Base-by-base conservation (phyloP, 2,329 filamentous ascomycete genomes). In the Corinectria fuckeliana region DNA sequence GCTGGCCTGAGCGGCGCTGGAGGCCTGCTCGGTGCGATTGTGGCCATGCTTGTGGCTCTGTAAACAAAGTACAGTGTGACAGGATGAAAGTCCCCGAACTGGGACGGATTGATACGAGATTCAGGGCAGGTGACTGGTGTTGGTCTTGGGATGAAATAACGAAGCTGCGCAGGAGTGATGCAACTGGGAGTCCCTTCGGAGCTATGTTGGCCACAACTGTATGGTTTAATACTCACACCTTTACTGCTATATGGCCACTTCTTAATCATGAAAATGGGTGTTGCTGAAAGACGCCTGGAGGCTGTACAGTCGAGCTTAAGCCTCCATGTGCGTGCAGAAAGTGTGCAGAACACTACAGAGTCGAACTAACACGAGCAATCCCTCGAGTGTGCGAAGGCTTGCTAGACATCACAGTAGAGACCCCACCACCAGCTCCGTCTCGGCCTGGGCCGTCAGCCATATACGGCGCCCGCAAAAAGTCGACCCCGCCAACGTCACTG, bases 11-110 rank as follows among this genome's bases (percentile, higher is more conserved):
- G 56, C 51, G 57, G 47, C 25, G 59, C 66, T 11, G 60, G 59
- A 28, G 63, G 71, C 32, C 18, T 74, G 16, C 30, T 72, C 10
- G 73, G 72, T 45, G 70, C 72, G 5, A 61, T 64, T 7, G 48
- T 72, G 53, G 72, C 71, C 25, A 57, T 74, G 64, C 47, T 73
- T 14, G 51, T 71, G 45, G 73, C 71, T 52, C 60, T 75, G 21
- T 75, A 65, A 68, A n/a, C 44, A 34, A 42, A 10, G 44, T 34
- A 20, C 9, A 26, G 18, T 32, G 42, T 28, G n/a, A 18, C n/a
- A 21, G 23, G n/a, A 26, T 4, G 26, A 2, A 14, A 14, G 9
- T 32, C 13, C n/a, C 4, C 11, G 28, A 16, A 6, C 28, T 28
- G 20, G 20, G 44, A 28, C 36, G 14, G 25, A 47, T 47, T 7